Base-by-base conservation (phyloP, 371 early-diverging fungal species). In the Mucor racemosus region DNA sequence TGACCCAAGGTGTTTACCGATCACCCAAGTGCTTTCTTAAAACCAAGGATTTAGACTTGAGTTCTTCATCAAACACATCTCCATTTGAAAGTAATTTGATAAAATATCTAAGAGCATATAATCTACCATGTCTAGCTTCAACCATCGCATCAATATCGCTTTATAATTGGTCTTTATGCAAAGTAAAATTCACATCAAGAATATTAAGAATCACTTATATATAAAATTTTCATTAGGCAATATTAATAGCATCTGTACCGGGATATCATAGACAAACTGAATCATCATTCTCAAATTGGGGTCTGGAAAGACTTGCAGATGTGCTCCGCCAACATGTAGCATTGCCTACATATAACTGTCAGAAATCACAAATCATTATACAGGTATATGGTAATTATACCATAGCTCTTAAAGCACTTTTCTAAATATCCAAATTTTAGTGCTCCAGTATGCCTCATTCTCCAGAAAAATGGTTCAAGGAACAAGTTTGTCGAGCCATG, bases 1-100 rank as follows among this genome's bases (percentile, higher is more conserved):
- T 63, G 63, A 55, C 63, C 6, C 63, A 63, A 55, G 63, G 63
- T 33, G 63, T 63, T 3, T 63, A 63, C n/a, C 50, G 55, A 41
- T 40, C 55, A 3, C 41, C 63, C 0, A 38, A 40, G 39, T 63
- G 63, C n/a, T 13, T 21, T 5, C 38, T 55, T 0, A 63, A 55
- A 7, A 6, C 50, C 11, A 60, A 7, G 1, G 21, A 4, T 14
- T 34, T 17, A 44, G 8, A 3, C 3, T 26, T 26, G 26, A 26
- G 26, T 3, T 26, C 26, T 26, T 26, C 48, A 35, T 26, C 53
- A 34, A 34, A 14, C 34, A 7, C 57, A 40, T 40, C 41, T 41
- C 17, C 55, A 10, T 63, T 63, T 55, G 63, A 63, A 40, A 34
- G 7, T 7, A 41, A 54, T 7, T 54, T 53, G 26, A 54, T 55